A percentile compares a stretch with the other conserved stretches of the same genome.
These are phyloP conservation scores for Protostelium mycophagum DNA, from an alignment of 78 protist genomes.

Conservation along the genomic window DNA sequence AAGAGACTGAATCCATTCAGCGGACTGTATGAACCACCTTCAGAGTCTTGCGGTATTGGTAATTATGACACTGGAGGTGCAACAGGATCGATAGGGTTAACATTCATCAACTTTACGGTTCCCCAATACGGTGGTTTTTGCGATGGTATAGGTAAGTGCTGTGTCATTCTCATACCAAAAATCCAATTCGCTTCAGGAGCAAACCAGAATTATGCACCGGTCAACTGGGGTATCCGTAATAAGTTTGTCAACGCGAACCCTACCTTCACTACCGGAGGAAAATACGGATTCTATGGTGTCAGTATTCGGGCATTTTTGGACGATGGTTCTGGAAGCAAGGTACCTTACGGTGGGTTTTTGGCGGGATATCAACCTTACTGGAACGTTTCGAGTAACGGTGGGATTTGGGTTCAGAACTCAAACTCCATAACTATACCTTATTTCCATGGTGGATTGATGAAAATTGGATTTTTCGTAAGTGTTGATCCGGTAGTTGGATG, in stretches of 20 bases:
- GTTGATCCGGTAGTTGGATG: not conserved
- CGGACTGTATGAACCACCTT: no score
- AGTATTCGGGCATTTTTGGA: not conserved
- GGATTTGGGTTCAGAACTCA: not conserved
- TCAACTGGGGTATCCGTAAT: not conserved
- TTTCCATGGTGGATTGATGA: not conserved
- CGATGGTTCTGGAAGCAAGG: not conserved
- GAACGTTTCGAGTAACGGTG: not conserved
- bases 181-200: not conserved
- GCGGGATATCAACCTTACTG: not conserved
- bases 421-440: not conserved
- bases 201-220: not conserved
- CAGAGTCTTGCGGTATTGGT: not conserved
- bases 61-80: not conserved
- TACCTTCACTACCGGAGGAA: not conserved
- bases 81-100: not conserved
- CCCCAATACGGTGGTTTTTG: not conserved
- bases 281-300: not conserved
- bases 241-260: not conserved
- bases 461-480: not conserved
- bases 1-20: no score
- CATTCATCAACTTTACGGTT: not conserved
- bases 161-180: not conserved
- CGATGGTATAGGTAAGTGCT: not conserved
- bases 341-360: not conserved